Conservation (phyloP, 495 filamentous ascomycete genomes). For the Penicillium ucsense region DNA sequence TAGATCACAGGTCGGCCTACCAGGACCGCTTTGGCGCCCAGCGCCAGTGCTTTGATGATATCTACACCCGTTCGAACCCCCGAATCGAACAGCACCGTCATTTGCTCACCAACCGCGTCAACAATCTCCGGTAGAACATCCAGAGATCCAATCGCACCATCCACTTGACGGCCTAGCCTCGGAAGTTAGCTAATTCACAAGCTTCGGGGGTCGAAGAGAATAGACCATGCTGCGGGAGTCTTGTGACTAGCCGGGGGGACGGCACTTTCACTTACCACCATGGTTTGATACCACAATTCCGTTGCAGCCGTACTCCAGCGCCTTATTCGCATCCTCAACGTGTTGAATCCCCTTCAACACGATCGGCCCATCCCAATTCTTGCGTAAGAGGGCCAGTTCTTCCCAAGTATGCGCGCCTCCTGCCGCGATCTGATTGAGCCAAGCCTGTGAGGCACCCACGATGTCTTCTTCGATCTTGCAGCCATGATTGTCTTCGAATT, state of each 20-base stretch:
- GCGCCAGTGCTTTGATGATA: conserved; percentile 75
- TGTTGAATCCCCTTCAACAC: conserved; percentile 41
- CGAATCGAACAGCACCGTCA: conserved; percentile 54
- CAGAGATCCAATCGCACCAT: conserved; percentile 54
- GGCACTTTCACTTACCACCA: conserved; percentile 26
- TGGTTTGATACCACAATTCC: conserved; percentile 49
- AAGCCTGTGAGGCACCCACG: conserved; percentile 33
- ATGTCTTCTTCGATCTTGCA: conserved; percentile 41
- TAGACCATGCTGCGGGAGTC: too few species aligned
- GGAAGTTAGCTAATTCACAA: not conserved
- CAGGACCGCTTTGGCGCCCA: conserved; percentile 82
- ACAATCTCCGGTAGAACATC: conserved; percentile 58
- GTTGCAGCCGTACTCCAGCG: conserved; percentile 38
- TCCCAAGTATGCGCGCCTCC: conserved; percentile 47
- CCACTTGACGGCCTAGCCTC: conserved; percentile 47
- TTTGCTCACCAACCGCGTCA: conserved; percentile 43
- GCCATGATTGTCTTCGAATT: conserved; percentile 39
- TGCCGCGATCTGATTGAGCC: conserved; percentile 41
- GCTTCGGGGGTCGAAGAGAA: not conserved
- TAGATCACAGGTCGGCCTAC: conserved; percentile 83
- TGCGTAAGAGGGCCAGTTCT: conserved; percentile 43
- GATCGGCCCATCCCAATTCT: conserved; percentile 53
- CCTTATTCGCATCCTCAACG: conserved; percentile 40
- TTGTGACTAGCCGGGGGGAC: too few species aligned
- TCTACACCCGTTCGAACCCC: conserved; percentile 53